A percentile compares a stretch with the other conserved stretches of the same genome.
These are phyloP conservation scores for Magnaporthiopsis rhizophila DNA, from an alignment of 2,329 filamentous ascomycete species.

Conservation along the genomic window DNA sequence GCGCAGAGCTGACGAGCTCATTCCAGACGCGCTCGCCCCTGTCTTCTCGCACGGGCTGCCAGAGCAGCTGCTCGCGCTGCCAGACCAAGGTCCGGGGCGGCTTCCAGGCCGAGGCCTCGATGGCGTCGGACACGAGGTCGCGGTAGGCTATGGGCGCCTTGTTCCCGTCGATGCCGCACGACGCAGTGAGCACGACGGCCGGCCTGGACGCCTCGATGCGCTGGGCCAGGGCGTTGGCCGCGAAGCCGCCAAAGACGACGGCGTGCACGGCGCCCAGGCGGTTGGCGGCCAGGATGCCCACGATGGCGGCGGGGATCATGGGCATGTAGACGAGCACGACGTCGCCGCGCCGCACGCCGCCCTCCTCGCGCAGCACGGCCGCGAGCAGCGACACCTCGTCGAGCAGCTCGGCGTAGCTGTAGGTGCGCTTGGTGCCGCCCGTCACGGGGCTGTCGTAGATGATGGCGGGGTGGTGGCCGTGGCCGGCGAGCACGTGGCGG, in stretches of 20 bases:
- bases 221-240: constrained; percentile 71
- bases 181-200: constrained; percentile 73
- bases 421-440: constrained; percentile 55
- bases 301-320: constrained; percentile 86
- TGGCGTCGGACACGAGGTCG: constrained; percentile 66
- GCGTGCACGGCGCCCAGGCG: constrained; percentile 82
- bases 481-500: constrained; percentile 74
- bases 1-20: constrained; percentile 62
- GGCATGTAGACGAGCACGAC: constrained; percentile 94
- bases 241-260: constrained; percentile 91
- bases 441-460: constrained; percentile 86
- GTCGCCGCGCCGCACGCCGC: constrained; percentile 74
- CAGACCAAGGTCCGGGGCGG: constrained; percentile 69
- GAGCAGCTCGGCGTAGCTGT: constrained; percentile 69
- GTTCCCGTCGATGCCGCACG: constrained; percentile 81
- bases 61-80: constrained; percentile 71
- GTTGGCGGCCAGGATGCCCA: constrained; percentile 74
- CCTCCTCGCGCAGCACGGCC: constrained; percentile 73
- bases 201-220: constrained; percentile 78
- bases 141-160: constrained; percentile 76
- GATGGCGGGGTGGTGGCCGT: constrained; percentile 66
- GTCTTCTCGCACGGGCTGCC: constrained; percentile 61
- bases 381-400: constrained; percentile 75
- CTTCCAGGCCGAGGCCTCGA: constrained; percentile 60
- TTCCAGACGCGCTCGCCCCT: constrained; percentile 74